phyloP scores from a whole-genome alignment of 441 rosid genomes.

The Biscutella laevigata region DNA sequence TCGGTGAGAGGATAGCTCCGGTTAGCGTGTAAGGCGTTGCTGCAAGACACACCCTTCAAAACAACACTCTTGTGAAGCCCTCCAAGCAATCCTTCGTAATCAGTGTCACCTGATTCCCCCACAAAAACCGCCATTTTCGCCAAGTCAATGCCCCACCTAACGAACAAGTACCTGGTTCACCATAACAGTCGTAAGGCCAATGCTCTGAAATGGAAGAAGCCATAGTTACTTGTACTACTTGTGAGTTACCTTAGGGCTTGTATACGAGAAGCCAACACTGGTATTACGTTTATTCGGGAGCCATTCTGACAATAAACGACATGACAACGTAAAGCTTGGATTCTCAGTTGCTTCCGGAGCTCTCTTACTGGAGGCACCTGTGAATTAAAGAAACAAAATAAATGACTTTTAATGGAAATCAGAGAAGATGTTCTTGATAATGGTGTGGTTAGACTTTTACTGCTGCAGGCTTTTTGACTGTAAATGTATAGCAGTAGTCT shows the following conservation, averaged over 20 bases:
- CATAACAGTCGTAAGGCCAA: neutral
- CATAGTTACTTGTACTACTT: neutral
- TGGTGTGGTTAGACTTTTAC: constrained; percentile 25
- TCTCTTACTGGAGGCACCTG: constrained; percentile 84
- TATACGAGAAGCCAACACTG: constrained; percentile 82
- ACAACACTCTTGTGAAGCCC: constrained; percentile 74
- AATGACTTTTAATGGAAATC: neutral
- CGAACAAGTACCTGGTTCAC: constrained; percentile 56
- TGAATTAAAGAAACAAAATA: constrained; percentile 2
- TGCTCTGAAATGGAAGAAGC: neutral
- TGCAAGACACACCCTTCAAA: constrained; percentile 55
- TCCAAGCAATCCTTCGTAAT: constrained; percentile 80
- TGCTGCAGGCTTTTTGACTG: constrained; percentile 42
- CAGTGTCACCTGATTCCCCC: constrained; percentile 87
- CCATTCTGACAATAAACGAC: constrained; percentile 77
- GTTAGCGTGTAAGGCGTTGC: constrained; percentile 48
- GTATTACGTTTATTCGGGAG: constrained; percentile 75
- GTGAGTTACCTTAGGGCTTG: constrained; percentile 77
- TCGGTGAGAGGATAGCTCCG: constrained; percentile 77
- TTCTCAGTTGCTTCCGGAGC: constrained; percentile 70
- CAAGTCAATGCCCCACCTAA: constrained; percentile 83
- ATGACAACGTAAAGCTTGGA: constrained; percentile 89
- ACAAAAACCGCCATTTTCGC: constrained; percentile 75
- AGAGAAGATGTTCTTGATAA: neutral
- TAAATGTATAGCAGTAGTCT: constrained; percentile 60